Base-by-base conservation (phyloP, 352 stramenopile species). In the Phytophthora colocasiae region DNA sequence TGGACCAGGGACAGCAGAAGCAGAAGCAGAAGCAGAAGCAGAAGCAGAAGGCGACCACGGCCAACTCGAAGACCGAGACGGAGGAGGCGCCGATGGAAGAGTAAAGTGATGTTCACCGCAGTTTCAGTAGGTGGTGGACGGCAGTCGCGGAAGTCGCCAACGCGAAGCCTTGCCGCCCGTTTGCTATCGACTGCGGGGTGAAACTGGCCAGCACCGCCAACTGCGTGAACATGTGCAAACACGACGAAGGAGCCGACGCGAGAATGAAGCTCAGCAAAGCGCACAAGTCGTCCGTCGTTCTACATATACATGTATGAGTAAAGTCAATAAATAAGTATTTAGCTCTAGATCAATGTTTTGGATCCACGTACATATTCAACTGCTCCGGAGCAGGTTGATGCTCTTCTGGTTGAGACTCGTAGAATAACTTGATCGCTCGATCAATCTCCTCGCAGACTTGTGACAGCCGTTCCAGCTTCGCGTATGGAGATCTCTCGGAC, bases 181-280 rank as follows among this genome's bases (percentile, higher is more conserved):
- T 67, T 9, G 41, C 51, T n/a, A 52, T 66, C 47, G 44, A 61
- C 47, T 63, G 51, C 29, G 79, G 66, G 45, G 78, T 69, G 55
- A 83, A 90, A 60, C 81, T 81, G 12, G 82, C 76, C 1, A 93
- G 56, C 17, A 93, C 60, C 29, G 75, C 80, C 8, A 93, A 63
- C 45, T 91, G 84, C 8, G 84, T 87, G 52, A 79, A 83, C 22
- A 81, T 44, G 45, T 89, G 82, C 8, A 68, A 56, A 19, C 78
- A 83, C 2, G 70, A 71, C 7, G 69, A 75, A 8, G 80, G 78
- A 9, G 84, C 69, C 4, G 78, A 72, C 3, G 75, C 75, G 10
- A 91, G 57, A 22, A 89, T 44, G 48, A 93, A 91, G 41, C 74
- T 75, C 8, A 93, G 69, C 48, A 91, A 47, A 10, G 75, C 57